Base-by-base conservation (phyloP, 2,329 filamentous ascomycete species). In the Fusarium sp. region DNA sequence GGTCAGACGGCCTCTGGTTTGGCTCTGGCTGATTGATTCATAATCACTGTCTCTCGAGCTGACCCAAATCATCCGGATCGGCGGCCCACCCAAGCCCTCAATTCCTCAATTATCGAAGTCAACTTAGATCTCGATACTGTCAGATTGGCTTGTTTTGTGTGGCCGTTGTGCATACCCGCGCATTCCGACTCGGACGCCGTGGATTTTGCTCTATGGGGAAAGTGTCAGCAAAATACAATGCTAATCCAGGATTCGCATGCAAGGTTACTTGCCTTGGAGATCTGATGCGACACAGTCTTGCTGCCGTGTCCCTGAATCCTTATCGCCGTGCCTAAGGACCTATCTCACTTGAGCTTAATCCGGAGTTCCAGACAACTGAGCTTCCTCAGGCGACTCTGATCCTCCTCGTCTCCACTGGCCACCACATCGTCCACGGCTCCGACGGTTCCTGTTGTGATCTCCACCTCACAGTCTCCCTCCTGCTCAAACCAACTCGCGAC, bases 371-470 rank as follows among this genome's bases (percentile, higher is more conserved):
- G 76, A 40, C 83, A 86, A 72, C 87, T 89, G 62, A 89, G 73
- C 79, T 84, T 86, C 70, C 88, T 82, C 21, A 86, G 77, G 23
- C 88, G 79, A 32, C 79, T 85, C 59, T 82, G 80, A 38, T 82
- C 80, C 54, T 82, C 83, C 12, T 81, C 84, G 2, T 80, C 83
- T 25, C 82, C 82, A 3, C 64, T 53, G 19, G 78, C 78, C 19
- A 90, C 83, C 35, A 94, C 83, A 79, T 94, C 92, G 77, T 95
- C 92, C 49, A 94, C 85, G 5, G 90, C 88, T n/a, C 85, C 85
- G 21, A 92, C 84, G 57, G 87, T 93, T 64, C 88, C 87, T 50
- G 92, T 94, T 79, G 86, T 84, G 58, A 94, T 77, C 74, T 85
- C 82, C 3, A 94, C 90, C 9, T 81, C 78, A 71, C 89, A 91